Conservation (phyloP, 108 stramenopile genomes). For the Craspedostauros australis region DNA sequence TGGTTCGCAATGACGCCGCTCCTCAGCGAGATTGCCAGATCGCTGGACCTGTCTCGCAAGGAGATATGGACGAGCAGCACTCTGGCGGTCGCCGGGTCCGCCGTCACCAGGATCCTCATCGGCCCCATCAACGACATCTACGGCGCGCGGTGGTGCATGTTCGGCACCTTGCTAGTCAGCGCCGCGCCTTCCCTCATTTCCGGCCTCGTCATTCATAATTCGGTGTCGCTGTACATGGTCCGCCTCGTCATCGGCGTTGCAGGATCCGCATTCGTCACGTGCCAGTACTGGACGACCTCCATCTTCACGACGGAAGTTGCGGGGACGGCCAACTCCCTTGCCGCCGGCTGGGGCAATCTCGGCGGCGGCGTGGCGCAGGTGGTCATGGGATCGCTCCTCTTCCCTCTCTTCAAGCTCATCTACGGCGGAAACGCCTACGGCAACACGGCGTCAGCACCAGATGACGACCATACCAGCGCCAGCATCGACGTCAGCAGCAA, state of each 20-base stretch:
- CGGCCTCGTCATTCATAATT: conserved; percentile 19
- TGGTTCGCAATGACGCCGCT: conserved; percentile 72
- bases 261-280: conserved; percentile 25
- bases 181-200: conserved; percentile 43
- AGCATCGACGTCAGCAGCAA: background rate
- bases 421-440: conserved; percentile 30
- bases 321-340: conserved; percentile 6
- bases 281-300: conserved; percentile 34
- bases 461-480: background rate
- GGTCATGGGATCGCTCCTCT: conserved; percentile 26
- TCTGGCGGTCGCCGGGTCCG: conserved; percentile 43
- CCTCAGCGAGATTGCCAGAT: conserved; percentile 41
- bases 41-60: conserved; percentile 40
- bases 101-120: conserved; percentile 45
- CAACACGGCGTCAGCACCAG: conserved; percentile 34
- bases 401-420: conserved; percentile 30
- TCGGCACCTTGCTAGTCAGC: conserved; percentile 35
- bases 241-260: conserved; percentile 6
- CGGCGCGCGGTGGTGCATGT: conserved; percentile 46
- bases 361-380: conserved; percentile 48
- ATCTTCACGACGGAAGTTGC: background rate
- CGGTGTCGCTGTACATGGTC: background rate
- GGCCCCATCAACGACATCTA: conserved; percentile 67
- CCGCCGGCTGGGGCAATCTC: conserved; percentile 33
- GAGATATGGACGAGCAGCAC: conserved; percentile 61